Base-by-base conservation (phyloP, 805 yeast genomes). In the Candida arabinofermentans region DNA sequence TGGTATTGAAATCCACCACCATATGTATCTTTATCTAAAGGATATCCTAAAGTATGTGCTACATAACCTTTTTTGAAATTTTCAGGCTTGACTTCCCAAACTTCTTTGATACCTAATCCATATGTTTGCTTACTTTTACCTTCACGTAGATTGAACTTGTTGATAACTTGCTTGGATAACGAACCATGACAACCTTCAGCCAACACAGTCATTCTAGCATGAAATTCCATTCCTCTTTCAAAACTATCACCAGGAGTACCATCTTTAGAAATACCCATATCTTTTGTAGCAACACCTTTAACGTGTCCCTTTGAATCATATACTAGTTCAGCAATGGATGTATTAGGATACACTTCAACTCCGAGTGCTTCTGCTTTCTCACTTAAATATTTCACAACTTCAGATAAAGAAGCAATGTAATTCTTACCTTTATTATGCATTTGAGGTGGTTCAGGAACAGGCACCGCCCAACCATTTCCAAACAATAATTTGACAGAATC, bases 181-280 rank as follows among this genome's bases (percentile, higher is more conserved):
- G 96, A 89, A 0, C 99, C 99, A 64, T 90, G 98, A 60, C 99
- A 93, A n/a, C 99, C 99, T 66, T 93, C 99, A 5, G 96, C 96
- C 24, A 93, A 72, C 14, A 93, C 84, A 0, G 97, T 90, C 45
- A 83, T 71, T 54, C 93, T 78, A 4, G 99, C 87, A 53, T 83
- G 93, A 64, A 93, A 93, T 64, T 88, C 98, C 96, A 93, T 86
- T 21, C 99, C 99, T 50, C 96, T 75, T 64, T 93, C 96, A 63
- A 87, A 93, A n/a, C 77, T 71, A 49, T 76, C 85, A 55, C 83
- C 86, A 24, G 96, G 95, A 26, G 69, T 59, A 16, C 96, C 96
- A 43, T 73, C 65, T 51, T 79, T 82, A 37, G 81, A 74, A 14
- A 93, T 67, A 13, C 99, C 99, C 80, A 83, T 77, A 62, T 93